Base-by-base conservation (phyloP, 495 filamentous ascomycete species). In the Amorphotheca resinae region DNA sequence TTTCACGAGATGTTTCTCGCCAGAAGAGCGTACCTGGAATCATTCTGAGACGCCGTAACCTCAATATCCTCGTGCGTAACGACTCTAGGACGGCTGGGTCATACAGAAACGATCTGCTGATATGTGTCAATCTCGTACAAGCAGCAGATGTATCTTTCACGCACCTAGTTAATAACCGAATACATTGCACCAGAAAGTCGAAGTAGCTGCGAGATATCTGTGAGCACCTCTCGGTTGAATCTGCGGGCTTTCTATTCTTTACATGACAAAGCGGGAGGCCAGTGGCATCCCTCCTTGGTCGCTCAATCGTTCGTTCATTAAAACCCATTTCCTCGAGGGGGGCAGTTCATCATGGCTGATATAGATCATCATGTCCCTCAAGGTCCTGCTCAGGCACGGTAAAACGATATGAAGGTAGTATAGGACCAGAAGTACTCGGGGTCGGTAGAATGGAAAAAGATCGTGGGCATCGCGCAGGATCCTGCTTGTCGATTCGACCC, bases 341-440 rank as follows among this genome's bases (percentile, higher is more conserved):
- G 60, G 55, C 20, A 69, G 16, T 4, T 54, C 58, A 44, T 62
- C 67, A 45, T 76, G 65, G 31, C 69, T 69, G 46, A 72, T 65
- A 50, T 67, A 64, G 3, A 45, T 25, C 38, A 57, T 66, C 53
- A 76, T 76, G 44, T 76, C 72, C 31, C 61, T 55, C 33, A 74
- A 57, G 1, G 66, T 67, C 38, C 59, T 61, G 39, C 59, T 60
- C 14, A 74, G 51, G 25, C 68, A 70, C 11, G 70, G 70, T 11
- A 76, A 54, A 22, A 76, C 40, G 40, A 73, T 63, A 40, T 67
- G 61, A 18, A 76, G 64, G 50, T 73, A 67, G 52, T 67, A 64
- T 22, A 68, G 51, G 33, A 74, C 60, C 20, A 70, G 49, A 6
- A 64, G 62, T 25, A 72, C 55, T 34, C 70, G 63, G 17, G 52